These are phyloP conservation scores for Colletotrichum tamarilloi DNA, from an alignment of 2,329 filamentous ascomycete genomes.

Conservation along the genomic window DNA sequence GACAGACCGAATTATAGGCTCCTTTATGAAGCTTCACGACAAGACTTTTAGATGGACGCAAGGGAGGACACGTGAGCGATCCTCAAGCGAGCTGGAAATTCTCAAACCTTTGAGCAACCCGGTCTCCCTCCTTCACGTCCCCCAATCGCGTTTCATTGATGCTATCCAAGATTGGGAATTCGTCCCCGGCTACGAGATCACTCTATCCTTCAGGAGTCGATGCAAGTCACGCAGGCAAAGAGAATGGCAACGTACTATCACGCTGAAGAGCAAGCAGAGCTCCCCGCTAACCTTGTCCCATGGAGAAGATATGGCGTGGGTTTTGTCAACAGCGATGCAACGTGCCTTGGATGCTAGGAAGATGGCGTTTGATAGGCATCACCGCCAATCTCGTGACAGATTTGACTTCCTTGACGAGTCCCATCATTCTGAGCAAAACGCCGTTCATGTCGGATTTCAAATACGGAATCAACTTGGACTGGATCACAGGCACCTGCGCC, in stretches of 20 bases:
- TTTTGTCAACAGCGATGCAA: slow-evolving; percentile 55
- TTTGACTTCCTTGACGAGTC: slow-evolving; percentile 51
- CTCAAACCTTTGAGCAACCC: slow-evolving; percentile 55
- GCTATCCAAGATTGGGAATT: slow-evolving; percentile 58
- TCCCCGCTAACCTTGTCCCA: slow-evolving; percentile 58
- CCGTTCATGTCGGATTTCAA: slow-evolving; percentile 57
- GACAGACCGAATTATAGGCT: slow-evolving; percentile 61
- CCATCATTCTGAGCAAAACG: slow-evolving; percentile 54
- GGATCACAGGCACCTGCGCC: slow-evolving; percentile 55
- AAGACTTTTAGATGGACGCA: slow-evolving; percentile 60
- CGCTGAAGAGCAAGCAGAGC: slow-evolving; percentile 58
- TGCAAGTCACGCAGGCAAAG: slow-evolving; percentile 48
- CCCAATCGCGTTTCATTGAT: slow-evolving; percentile 56
- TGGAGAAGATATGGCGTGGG: slow-evolving; percentile 60
- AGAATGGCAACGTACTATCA: slow-evolving; percentile 53
- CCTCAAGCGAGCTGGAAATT: slow-evolving; percentile 50
- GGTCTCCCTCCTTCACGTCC: slow-evolving; percentile 59
- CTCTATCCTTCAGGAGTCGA: slow-evolving; percentile 57
- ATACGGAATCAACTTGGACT: slow-evolving; percentile 63
- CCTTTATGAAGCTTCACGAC: slow-evolving; percentile 63
- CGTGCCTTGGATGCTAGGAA: slow-evolving; percentile 53
- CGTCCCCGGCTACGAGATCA: slow-evolving; percentile 61
- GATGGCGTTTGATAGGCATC: slow-evolving; percentile 52
- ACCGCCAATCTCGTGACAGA: slow-evolving; percentile 46
- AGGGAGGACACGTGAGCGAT: slow-evolving; percentile 51